phyloP scores from a whole-genome alignment of 176 grass and related monocot species.

The Avena insularis region DNA sequence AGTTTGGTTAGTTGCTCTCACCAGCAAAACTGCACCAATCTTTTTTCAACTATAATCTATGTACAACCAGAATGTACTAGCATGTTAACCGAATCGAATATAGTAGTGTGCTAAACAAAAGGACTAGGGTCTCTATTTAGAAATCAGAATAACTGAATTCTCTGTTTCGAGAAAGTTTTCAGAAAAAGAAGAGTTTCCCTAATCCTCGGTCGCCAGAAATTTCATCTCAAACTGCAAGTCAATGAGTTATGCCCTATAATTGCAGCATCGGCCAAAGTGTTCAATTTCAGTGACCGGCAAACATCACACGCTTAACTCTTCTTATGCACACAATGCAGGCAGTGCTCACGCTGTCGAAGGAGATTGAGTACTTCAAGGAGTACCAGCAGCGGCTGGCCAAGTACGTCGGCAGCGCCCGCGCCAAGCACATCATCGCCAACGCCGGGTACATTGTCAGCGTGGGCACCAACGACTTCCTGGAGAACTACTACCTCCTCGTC shows the following conservation, averaged over 20 bases:
- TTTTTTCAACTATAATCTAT: background rate
- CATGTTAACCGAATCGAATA: slow-evolving; percentile 1
- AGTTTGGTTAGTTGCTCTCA: slow-evolving; percentile 13
- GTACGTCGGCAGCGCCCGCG: slow-evolving; percentile 34
- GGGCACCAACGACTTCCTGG: slow-evolving; percentile 92
- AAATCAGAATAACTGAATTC: background rate
- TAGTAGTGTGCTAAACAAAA: background rate
- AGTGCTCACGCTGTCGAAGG: slow-evolving; percentile 79
- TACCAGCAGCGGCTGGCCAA: slow-evolving; percentile 54
- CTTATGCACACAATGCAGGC: slow-evolving; percentile 23
- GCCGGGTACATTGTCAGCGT: slow-evolving; percentile 79
- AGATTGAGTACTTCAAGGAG: slow-evolving; percentile 88
- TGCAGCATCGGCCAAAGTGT: background rate
- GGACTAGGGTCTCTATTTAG: background rate
- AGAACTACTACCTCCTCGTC: slow-evolving; percentile 79
- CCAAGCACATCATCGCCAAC: slow-evolving; percentile 58
- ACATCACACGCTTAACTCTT: background rate
- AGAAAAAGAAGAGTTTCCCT: background rate
- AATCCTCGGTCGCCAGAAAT: background rate
- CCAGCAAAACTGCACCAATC: background rate
- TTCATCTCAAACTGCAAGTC: background rate
- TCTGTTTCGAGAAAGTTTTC: background rate
- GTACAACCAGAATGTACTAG: background rate
- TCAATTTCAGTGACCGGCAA: background rate
- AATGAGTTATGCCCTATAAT: background rate